These are phyloP conservation scores for Singerocomus inundabilis DNA, from an alignment of 1,284 basidiomycete genomes.

Conservation along the genomic window DNA sequence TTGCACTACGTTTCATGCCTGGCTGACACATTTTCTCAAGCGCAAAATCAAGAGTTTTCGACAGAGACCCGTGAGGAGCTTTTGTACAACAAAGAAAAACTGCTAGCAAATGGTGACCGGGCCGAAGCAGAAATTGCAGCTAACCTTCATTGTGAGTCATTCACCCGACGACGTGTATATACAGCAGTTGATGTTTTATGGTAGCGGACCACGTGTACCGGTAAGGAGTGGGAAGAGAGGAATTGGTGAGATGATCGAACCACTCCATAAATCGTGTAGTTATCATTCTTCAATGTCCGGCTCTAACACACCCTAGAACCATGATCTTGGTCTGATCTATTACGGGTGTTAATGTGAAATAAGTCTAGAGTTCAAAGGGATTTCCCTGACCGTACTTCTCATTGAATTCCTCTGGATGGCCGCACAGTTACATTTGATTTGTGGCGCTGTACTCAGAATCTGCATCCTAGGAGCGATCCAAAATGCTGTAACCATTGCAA, in stretches of 20 bases:
- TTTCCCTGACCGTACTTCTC: neutral
- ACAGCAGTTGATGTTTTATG: constrained; percentile 12
- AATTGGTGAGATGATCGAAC: constrained; percentile 11
- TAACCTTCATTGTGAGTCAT: constrained; percentile 74
- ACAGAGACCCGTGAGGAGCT: constrained; percentile 98
- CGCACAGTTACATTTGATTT: neutral
- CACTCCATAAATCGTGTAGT: constrained; percentile 24
- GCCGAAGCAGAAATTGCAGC: constrained; percentile 97
- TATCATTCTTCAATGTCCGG: constrained; percentile 14
- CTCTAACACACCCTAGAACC: constrained; percentile 6
- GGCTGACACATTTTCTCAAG: constrained; percentile 40
- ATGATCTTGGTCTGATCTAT: neutral
- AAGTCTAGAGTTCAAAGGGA: neutral
- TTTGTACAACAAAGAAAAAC: constrained; percentile 98
- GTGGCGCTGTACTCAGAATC: neutral
- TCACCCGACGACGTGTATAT: constrained; percentile 3
- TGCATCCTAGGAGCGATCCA: neutral
- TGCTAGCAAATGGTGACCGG: constrained; percentile 92
- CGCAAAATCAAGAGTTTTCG: constrained; percentile 94
- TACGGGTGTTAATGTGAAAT: neutral
- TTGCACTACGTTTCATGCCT: neutral
- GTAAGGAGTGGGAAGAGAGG: constrained; percentile 33
- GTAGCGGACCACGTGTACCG: constrained; percentile 65
- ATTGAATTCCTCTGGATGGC: neutral
- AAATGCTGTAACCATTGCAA: neutral